phyloP scores from a whole-genome alignment of 768 basidiomycete genomes.

The Ramaria rubella region DNA sequence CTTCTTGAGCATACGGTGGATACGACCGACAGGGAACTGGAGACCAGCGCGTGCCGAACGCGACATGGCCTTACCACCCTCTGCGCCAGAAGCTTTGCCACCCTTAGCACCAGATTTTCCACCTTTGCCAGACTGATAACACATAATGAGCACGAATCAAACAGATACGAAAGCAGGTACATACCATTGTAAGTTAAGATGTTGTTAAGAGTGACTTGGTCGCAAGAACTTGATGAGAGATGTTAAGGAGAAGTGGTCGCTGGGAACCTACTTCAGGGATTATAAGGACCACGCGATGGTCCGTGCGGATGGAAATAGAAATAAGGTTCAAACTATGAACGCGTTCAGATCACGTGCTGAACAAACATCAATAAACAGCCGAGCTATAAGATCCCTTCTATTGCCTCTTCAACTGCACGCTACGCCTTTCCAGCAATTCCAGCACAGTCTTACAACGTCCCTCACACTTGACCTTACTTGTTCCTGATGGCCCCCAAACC shows the following conservation, averaged over 20 bases:
- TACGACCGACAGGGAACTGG: slow-evolving; percentile 90
- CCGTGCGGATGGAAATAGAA: slow-evolving; percentile 8
- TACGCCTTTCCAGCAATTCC: not conserved
- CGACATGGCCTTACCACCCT: slow-evolving; percentile 50
- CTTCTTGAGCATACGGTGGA: slow-evolving; percentile 81
- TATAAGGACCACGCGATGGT: slow-evolving; percentile 4
- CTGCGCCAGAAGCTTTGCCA: slow-evolving; percentile 45
- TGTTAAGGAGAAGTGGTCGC: not conserved
- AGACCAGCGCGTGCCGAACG: slow-evolving; percentile 71
- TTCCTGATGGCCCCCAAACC: slow-evolving; percentile 31
- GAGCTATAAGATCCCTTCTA: not conserved
- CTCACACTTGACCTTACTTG: not conserved
- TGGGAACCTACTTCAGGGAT: not conserved
- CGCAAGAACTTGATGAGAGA: not conserved
- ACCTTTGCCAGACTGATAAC: slow-evolving; percentile 42
- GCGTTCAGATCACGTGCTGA: not conserved
- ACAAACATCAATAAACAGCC: slow-evolving; percentile 11
- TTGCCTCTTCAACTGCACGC: not conserved
- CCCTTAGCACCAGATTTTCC: slow-evolving; percentile 51
- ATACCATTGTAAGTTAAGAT: not conserved
- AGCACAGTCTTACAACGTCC: not conserved
- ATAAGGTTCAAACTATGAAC: slow-evolving; percentile 2
- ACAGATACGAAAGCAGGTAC: not conserved
- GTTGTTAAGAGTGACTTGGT: not conserved
- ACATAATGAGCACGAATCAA: not conserved